Percentiles rank a stretch among this genome's conserved stretches.
phyloP scores from a whole-genome alignment of 2,329 filamentous ascomycete species.

The Rhinocladiella similis region DNA sequence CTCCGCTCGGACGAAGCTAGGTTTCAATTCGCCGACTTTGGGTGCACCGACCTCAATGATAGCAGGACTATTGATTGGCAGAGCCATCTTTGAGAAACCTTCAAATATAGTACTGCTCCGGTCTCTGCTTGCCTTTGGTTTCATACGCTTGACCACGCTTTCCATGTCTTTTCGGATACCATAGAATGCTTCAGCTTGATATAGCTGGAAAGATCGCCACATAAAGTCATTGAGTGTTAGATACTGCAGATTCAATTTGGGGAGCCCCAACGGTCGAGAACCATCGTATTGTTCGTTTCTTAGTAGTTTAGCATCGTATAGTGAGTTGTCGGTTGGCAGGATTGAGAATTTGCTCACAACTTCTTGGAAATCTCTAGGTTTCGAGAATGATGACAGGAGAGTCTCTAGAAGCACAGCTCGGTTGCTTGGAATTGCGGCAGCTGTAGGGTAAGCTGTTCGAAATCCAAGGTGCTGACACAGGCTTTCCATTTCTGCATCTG shows the following conservation, averaged over 20 bases:
- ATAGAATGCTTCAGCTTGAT: slow-evolving; percentile 89
- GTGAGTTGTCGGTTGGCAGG: slow-evolving; percentile 75
- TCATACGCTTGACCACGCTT: slow-evolving; percentile 73
- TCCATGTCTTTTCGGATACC: slow-evolving; percentile 91
- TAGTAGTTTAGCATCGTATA: slow-evolving; percentile 78
- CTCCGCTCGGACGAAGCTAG: slow-evolving; percentile 83
- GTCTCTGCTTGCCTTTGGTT: slow-evolving; percentile 64
- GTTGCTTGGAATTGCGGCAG: slow-evolving; percentile 65
- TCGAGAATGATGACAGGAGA: slow-evolving; percentile 73
- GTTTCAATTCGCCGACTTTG: slow-evolving; percentile 77
- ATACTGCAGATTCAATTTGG: slow-evolving; percentile 94
- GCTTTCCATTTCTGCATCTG: slow-evolving; percentile 70
- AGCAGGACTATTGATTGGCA: slow-evolving; percentile 80
- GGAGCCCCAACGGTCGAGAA: slow-evolving; percentile 81
- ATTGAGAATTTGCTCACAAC: slow-evolving; percentile 68
- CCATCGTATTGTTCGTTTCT: slow-evolving; percentile 87
- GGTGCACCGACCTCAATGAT: slow-evolving; percentile 84
- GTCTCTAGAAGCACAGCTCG: slow-evolving; percentile 58
- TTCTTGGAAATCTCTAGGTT: slow-evolving; percentile 80
- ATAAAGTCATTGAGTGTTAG: slow-evolving; percentile 92
- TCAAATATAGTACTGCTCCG: slow-evolving; percentile 71
- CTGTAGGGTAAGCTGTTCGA: slow-evolving; percentile 76
- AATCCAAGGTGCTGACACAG: slow-evolving; percentile 74
- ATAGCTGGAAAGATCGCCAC: slow-evolving; percentile 90
- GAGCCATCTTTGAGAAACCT: slow-evolving; percentile 87